These are phyloP conservation scores for Trichoderma parareesei DNA, from an alignment of 495 filamentous ascomycete species.

Conservation along the genomic window DNA sequence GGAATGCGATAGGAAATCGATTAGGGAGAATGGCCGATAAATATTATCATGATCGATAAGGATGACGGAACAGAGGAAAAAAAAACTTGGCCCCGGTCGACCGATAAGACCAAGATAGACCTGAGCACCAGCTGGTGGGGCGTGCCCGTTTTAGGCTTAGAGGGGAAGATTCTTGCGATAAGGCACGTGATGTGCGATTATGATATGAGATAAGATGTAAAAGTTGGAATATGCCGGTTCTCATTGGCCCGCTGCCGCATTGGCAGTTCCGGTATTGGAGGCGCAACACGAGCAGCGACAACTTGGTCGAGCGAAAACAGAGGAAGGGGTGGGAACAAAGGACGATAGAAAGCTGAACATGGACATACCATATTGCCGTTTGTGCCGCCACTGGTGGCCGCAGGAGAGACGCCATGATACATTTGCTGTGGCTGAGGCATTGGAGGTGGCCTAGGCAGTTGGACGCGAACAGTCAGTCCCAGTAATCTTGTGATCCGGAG, in stretches of 20 bases:
- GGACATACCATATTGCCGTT: slow-evolving; percentile 59
- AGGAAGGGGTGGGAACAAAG: background rate
- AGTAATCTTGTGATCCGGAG: background rate
- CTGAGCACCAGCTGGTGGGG: background rate
- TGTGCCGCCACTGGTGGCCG: slow-evolving; percentile 57
- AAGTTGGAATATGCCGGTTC: slow-evolving; percentile 5
- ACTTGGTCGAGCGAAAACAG: background rate
- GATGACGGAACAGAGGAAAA: slow-evolving; percentile 13
- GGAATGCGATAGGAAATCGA: slow-evolving; percentile 16
- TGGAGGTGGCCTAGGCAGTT: slow-evolving; percentile 13
- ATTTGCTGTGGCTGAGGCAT: slow-evolving; percentile 11
- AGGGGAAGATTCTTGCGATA: slow-evolving; percentile 10
- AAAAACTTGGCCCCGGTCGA: slow-evolving; percentile 5
- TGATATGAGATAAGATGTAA: slow-evolving; percentile 9
- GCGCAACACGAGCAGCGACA: slow-evolving; percentile 9
- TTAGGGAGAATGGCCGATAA: slow-evolving; percentile 12
- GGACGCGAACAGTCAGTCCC: slow-evolving; percentile 11
- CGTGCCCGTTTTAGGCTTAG: background rate
- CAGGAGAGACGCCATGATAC: slow-evolving; percentile 58
- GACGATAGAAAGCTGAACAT: slow-evolving; percentile 14
- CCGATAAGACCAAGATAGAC: slow-evolving; percentile 11
- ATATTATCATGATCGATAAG: slow-evolving; percentile 13
- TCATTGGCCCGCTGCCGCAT: slow-evolving; percentile 11
- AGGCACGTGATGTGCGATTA: slow-evolving; percentile 11
- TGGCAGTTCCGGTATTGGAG: background rate